Evolutionary conservation across 2,329 filamentous ascomycete genomes (phyloP), one percentile per base, ranked within the genome.

Genomic region (Onygena corvina): DNA sequence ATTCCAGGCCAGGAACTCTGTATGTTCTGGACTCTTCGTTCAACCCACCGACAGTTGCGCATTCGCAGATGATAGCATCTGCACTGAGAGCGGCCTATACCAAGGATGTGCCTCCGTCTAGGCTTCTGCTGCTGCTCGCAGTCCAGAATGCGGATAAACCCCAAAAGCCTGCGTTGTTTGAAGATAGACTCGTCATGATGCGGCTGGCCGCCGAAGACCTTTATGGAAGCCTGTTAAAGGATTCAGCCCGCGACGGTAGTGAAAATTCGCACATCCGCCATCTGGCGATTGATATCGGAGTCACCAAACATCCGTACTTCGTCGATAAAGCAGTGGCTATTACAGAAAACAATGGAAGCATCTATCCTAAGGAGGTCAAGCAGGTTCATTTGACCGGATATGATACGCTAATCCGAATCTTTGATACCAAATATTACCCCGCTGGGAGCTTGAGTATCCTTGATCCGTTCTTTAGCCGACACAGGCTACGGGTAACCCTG

Each of bases 21-120:
- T 79, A 79, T 62, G 77, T 83, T 49, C 69, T 82, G 40, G 79
- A 82, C 59, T 81, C 78, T 0, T 80, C 77, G 20, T 82, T 81
- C 71, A 83, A 83, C 54, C 79, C 79, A 8, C 79, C 79, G 1
- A 79, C 76, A 2, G 66, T 69, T 47, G 79, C 79, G 7, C 79
- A 83, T 58, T 65, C 75, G 14, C 66, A 67, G 18, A 73, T 83
- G 29, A 76, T 73, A 3, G 69, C 67, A 25, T 73, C 74, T 12
- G 77, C 77, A 1, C 55, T 81, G 3, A 62, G 65, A 9, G 12
- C 40, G 31, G 27, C 35, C 38, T 63, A 68, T 33, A 59, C 63
- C 14, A 53, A 57, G 4, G 49, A 51, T 48, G 47, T 50, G 30
- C 53, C 58, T 20, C 53, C 68, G 59, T 47, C 54, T 60, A 50